These are phyloP conservation scores for Trichoderma parareesei DNA, from an alignment of 495 filamentous ascomycete species.

Conservation along the genomic window DNA sequence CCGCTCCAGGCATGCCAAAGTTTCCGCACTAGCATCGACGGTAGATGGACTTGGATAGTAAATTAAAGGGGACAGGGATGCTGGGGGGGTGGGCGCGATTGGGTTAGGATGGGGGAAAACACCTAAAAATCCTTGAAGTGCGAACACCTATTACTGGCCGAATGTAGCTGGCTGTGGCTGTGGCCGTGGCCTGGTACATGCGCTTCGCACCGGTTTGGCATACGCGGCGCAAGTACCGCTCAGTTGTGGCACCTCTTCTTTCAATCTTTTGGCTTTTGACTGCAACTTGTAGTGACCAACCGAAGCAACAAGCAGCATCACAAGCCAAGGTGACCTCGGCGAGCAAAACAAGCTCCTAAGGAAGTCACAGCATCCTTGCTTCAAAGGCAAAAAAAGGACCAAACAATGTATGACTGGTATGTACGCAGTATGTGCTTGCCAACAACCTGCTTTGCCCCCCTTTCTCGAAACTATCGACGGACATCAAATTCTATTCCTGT, in stretches of 20 bases:
- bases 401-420: too few species aligned
- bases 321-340: not conserved
- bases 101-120: not conserved
- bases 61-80: constrained; percentile 9
- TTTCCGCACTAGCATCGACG: constrained; percentile 9
- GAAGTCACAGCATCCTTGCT: not conserved
- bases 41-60: constrained; percentile 10
- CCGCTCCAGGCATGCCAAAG: not conserved
- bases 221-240: not conserved
- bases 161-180: too few species aligned
- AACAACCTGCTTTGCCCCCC: not conserved
- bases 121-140: not conserved
- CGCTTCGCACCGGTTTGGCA: not conserved
- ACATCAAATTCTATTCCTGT: not conserved
- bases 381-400: not conserved
- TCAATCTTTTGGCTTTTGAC: too few species aligned
- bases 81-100: not conserved
- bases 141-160: not conserved
- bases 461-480: not conserved
- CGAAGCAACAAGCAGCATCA: not conserved
- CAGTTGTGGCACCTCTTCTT: too few species aligned
- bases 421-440: not conserved
- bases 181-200: not conserved
- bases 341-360: not conserved
- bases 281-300: not conserved